Evolutionary conservation across 805 yeast species (phyloP).

Genomic region (Saccharomyces jurei): DNA sequence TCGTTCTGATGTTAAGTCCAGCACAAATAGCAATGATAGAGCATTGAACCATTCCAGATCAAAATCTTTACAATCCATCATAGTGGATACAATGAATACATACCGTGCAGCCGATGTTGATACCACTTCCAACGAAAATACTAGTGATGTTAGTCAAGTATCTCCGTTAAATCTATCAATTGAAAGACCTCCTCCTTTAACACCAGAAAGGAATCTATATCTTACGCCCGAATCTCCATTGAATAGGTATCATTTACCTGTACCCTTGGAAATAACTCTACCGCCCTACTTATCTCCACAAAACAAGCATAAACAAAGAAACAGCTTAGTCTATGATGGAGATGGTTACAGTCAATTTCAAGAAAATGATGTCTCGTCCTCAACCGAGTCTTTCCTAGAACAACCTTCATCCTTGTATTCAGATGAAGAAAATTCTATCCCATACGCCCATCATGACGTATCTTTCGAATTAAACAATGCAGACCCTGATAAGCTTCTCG

Average conservation of each 20-base stretch:
- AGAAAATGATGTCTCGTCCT: constrained; percentile 3
- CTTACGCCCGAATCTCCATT: constrained; percentile 32
- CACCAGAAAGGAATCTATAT: constrained; percentile 19
- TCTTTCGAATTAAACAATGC: constrained; percentile 17
- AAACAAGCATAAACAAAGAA: constrained; percentile 23
- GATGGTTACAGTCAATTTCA: constrained; percentile 27
- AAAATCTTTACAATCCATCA: constrained; percentile 24
- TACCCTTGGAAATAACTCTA: constrained; percentile 32
- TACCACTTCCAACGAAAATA: neutral
- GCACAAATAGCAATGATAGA: neutral
- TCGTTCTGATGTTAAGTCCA: neutral
- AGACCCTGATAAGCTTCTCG: constrained; percentile 20
- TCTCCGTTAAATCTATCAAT: constrained; percentile 13
- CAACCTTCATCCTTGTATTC: neutral
- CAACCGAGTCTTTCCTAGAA: constrained; percentile 1
- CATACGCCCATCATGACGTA: constrained; percentile 23
- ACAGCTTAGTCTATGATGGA: constrained; percentile 33
- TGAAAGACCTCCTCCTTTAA: neutral
- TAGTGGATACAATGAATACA: constrained; percentile 20
- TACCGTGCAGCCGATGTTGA: neutral
- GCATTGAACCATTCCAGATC: constrained; percentile 6
- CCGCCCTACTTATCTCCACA: constrained; percentile 34
- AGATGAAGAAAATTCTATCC: constrained; percentile 14
- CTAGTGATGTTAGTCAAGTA: constrained; percentile 7
- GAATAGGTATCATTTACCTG: constrained; percentile 28